Evolutionary conservation across 2,329 filamentous ascomycete genomes (phyloP), one percentile per base, ranked within the genome.

Genomic region (Colletotrichum sp.): DNA sequence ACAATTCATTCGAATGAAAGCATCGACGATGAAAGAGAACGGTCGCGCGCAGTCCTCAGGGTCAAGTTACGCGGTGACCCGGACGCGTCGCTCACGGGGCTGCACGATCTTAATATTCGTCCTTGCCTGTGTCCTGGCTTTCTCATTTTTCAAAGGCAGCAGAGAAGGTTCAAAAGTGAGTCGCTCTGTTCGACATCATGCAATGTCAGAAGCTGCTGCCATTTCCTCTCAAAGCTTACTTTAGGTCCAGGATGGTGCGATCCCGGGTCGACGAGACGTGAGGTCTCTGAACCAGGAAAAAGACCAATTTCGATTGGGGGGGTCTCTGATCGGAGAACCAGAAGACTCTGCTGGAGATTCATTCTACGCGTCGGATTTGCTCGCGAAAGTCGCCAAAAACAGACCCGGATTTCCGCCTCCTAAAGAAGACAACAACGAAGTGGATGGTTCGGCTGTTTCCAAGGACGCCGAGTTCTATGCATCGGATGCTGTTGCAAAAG

Each of bases 391-490:
- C 13, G 48, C 12, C 18, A 34, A 57, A 30, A 1, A 57, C 7
- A 34, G 2, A 10, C 8, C 24, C 1, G 4, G 13, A 0, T 16
- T 12, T 18, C 26, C 63, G 3, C 36, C 9, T 16, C 16, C 63
- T 26, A 0, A 26, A 1, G 48, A 1, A 34, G 28, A 36, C 0
- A 22, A 0, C n/a, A 18, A 34, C 24, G 18, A 1, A 24, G n/a
- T 8, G 28, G 13, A n/a, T 0, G n/a, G n/a, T 24, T 16, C 48
- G 1, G 28, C 13, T 16, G 3, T 12, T 2, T 24, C 30, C 4
- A 30, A 24, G 12, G 48, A 26, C 1, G 44, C 28, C 0, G 65
- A 55, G 8, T 68, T 68, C 5, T 68, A 26, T 36, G 65, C 65
- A 4, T 26, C 65, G 16, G 26, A 36, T 28, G 44, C 48, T 32